Evolutionary conservation across 192 early-diverging fungal genomes (phyloP), one percentile per base, ranked within the genome.

Genomic region (Umbelopsis ramanniana): DNA sequence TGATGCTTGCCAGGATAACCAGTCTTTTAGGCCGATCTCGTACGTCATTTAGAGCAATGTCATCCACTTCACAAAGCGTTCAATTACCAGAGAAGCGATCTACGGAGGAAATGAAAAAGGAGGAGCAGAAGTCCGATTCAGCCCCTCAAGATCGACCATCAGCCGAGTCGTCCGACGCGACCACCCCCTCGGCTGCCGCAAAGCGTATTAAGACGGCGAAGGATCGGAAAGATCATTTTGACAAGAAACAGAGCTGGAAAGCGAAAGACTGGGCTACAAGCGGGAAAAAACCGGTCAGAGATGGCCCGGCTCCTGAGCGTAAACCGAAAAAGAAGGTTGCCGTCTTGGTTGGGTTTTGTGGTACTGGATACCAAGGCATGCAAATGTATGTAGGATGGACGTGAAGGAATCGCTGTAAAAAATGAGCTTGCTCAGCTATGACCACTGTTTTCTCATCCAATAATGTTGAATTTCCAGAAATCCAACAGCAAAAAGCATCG

Each of bases 301-400:
- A 74, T 6, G 78, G 83, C 7, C 38, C 54, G 11, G 82, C 87
- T 71, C 86, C 85, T 52, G 75, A 81, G 15, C 79, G 88, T 46
- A 53, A 79, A 24, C 96, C 97, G 23, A 99, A 99, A 81, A 85
- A 89, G 48, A 93, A 94, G 47, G 91, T 97, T 12, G 97, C 95
- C 0, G 79, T 98, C 11, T 70, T 99, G 63, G 86, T 99, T 81
- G 93, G 94, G 14, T 99, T 92, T 81, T 94, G 93, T 76, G 98
- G 98, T 2, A 93, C 95, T 40, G 97, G 93, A 2, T 99, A 95
- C 87, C 89, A 93, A 71, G 98, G 98, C 21, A 95, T 97, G 95
- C 98, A 99, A 78, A 86, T 96, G 91, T 93, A 86, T 75, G 85
- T 74, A 37, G 52, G 12, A 35, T 45, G 35, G 38, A n/a, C 5